phyloP scores from a whole-genome alignment of 2,329 filamentous ascomycete species.

The Ophiobolus disseminans region DNA sequence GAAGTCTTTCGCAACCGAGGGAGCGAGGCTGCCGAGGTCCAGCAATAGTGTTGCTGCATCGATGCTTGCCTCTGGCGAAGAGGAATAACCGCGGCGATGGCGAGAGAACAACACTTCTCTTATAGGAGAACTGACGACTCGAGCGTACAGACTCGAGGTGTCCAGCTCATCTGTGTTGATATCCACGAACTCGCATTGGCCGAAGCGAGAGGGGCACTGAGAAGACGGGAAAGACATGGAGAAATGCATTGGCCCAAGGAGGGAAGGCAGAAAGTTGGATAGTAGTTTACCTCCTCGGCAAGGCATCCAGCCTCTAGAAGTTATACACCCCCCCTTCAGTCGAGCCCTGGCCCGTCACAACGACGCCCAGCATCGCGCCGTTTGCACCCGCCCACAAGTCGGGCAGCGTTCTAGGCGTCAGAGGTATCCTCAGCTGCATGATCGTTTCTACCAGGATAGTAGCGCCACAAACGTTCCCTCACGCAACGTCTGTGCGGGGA shows the following conservation, averaged over 20 bases:
- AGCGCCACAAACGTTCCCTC: slow-evolving; percentile 17
- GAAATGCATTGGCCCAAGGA: slow-evolving; percentile 17
- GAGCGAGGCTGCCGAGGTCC: slow-evolving; percentile 35
- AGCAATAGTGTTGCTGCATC: slow-evolving; percentile 33
- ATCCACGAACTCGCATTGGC: slow-evolving; percentile 38
- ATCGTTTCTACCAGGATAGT: slow-evolving; percentile 17
- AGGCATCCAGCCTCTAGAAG: slow-evolving; percentile 1
- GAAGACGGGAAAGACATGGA: slow-evolving; percentile 22
- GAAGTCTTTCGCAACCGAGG: slow-evolving; percentile 42
- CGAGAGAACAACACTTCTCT: slow-evolving; percentile 25
- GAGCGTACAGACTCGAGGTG: slow-evolving; percentile 33
- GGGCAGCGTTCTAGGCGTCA: slow-evolving; percentile 16
- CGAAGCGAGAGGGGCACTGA: slow-evolving; percentile 25
- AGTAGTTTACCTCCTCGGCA: slow-evolving; percentile 3
- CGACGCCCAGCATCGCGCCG: slow-evolving; percentile 19
- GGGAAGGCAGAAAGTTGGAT: background rate
- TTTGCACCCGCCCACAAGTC: slow-evolving; percentile 23
- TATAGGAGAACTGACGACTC: slow-evolving; percentile 27
- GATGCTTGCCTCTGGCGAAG: slow-evolving; percentile 13
- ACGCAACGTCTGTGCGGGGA: slow-evolving; percentile 21
- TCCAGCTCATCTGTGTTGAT: slow-evolving; percentile 42
- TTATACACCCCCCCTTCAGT: slow-evolving; percentile 14
- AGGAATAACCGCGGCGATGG: slow-evolving; percentile 13
- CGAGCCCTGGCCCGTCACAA: slow-evolving; percentile 19
- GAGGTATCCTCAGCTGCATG: slow-evolving; percentile 21